Conservation (phyloP, 768 basidiomycete species). For the Polyporus arcularius region DNA sequence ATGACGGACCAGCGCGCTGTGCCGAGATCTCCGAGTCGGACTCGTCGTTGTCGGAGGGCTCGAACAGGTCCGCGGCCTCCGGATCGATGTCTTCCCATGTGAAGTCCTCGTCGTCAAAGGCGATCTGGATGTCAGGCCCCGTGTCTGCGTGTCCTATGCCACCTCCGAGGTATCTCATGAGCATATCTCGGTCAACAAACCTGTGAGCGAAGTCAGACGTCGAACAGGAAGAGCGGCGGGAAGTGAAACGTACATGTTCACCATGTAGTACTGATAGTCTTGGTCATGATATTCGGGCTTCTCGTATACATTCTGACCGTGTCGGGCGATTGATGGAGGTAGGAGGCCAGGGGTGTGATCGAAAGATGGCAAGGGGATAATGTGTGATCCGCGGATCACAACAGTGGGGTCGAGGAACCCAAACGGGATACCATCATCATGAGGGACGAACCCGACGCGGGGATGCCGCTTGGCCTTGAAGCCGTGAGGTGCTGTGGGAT, state of each 20-base stretch:
- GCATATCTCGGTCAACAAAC: slow-evolving; percentile 31
- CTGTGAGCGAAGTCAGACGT: slow-evolving; percentile 10
- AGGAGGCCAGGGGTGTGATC: slow-evolving; percentile 20
- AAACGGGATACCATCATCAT: slow-evolving; percentile 34
- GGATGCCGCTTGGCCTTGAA: slow-evolving; percentile 32
- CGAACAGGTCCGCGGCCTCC: too few relatives aligned
- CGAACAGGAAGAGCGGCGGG: too few relatives aligned
- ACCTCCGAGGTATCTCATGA: slow-evolving; percentile 25
- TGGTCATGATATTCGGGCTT: slow-evolving; percentile 1
- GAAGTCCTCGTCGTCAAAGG: too few relatives aligned
- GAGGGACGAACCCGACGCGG: slow-evolving; percentile 39
- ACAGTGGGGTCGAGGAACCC: slow-evolving; percentile 47
- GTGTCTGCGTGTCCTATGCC: slow-evolving; percentile 25
- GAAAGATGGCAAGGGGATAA: slow-evolving; percentile 43
- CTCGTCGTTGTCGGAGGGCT: too few relatives aligned
- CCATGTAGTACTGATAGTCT: slow-evolving; percentile 21
- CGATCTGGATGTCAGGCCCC: too few relatives aligned
- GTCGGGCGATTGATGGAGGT: slow-evolving; percentile 7
- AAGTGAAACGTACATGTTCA: slow-evolving; percentile 15
- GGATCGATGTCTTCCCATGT: too few relatives aligned
- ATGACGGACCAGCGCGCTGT: too few relatives aligned
- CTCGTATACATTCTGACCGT: neutral
- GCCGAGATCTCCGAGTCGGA: too few relatives aligned
- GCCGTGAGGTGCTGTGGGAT: slow-evolving; percentile 28
- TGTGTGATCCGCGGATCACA: slow-evolving; percentile 41